Evolutionary conservation across 306 rosid genomes (phyloP).

Genomic region (Hippophae gyantsensis): DNA sequence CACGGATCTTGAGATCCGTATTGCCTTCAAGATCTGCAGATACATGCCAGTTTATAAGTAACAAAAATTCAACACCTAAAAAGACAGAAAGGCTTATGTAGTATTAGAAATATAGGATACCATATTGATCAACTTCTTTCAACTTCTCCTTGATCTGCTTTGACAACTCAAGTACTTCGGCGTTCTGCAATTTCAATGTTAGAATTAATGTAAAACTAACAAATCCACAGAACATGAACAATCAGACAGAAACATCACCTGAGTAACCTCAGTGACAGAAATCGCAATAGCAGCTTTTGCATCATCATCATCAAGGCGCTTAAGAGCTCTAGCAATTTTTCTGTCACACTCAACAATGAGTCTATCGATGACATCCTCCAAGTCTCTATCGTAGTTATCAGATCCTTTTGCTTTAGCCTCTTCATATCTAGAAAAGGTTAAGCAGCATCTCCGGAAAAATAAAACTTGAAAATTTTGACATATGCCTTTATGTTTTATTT

Average conservation of each 20-base stretch:
- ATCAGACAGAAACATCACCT: constrained; percentile 29
- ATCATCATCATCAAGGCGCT: constrained; percentile 95
- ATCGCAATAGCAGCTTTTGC: constrained; percentile 98
- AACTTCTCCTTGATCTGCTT: constrained; percentile 76
- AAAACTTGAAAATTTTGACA: background rate
- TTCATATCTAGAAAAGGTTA: constrained; percentile 68
- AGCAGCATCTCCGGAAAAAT: constrained; percentile 13
- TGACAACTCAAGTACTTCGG: constrained; percentile 65
- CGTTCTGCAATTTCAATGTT: constrained; percentile 42
- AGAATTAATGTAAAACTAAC: background rate
- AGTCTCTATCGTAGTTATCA: constrained; percentile 81
- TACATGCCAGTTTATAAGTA: background rate
- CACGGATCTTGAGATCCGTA: constrained; percentile 87
- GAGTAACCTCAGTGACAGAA: constrained; percentile 93
- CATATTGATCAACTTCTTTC: constrained; percentile 84
- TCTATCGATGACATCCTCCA: constrained; percentile 92
- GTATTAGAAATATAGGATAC: constrained; percentile 29
- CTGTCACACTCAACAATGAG: constrained; percentile 94
- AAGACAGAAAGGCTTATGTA: background rate
- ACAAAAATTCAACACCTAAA: background rate
- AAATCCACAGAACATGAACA: background rate
- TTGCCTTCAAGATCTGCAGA: constrained; percentile 90
- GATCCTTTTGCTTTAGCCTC: constrained; percentile 67
- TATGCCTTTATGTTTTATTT: background rate
- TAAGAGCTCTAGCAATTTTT: constrained; percentile 83